Conservation (phyloP, 2,329 filamentous ascomycete genomes). For the Xylariaceae sp. region DNA sequence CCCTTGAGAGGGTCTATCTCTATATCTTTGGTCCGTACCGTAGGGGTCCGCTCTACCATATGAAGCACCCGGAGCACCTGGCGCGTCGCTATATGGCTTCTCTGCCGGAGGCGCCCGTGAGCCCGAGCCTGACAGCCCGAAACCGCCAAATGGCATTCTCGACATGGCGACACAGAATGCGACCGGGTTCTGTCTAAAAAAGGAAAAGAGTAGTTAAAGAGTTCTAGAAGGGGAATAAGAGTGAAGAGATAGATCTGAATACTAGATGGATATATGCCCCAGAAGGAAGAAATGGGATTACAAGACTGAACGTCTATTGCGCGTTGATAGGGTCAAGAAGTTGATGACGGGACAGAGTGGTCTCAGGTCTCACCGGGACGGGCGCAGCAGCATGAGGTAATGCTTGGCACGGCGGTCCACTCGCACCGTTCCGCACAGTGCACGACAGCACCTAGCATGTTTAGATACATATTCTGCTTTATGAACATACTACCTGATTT, state of each 20-base stretch:
- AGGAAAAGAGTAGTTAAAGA: background rate
- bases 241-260: background rate
- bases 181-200: background rate
- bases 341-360: background rate
- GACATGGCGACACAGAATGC: slow-evolving; percentile 9
- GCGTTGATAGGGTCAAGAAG: background rate
- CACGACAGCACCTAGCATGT: background rate
- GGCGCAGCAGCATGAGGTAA: background rate
- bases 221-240: background rate
- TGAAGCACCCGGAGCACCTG: background rate
- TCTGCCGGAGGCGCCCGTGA: slow-evolving; percentile 15
- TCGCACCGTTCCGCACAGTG: background rate
- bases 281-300: background rate
- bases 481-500: background rate
- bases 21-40: slow-evolving; percentile 12
- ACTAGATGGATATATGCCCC: background rate
- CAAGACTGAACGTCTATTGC: background rate
- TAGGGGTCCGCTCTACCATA: slow-evolving; percentile 13
- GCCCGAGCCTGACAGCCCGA: slow-evolving; percentile 16
- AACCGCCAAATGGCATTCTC: slow-evolving; percentile 18
- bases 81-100: slow-evolving; percentile 13
- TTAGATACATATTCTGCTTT: background rate
- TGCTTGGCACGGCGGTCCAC: background rate
- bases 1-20: slow-evolving; percentile 13
- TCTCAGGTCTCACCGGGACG: background rate